phyloP scores from a whole-genome alignment of 2,329 filamentous ascomycete genomes.

The Pleomassaria siparia region DNA sequence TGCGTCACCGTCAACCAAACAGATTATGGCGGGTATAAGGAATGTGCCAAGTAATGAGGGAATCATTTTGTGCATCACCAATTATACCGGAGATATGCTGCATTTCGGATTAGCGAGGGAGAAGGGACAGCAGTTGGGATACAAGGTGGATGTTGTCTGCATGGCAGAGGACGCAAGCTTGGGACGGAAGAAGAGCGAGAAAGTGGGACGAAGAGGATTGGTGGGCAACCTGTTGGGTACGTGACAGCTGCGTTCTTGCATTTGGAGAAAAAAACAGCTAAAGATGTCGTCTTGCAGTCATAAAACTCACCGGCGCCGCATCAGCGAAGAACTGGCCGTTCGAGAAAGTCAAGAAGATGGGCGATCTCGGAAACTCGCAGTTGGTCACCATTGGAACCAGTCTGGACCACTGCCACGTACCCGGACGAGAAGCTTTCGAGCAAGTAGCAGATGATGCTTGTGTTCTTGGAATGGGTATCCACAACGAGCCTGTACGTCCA shows the following conservation, averaged over 20 bases:
- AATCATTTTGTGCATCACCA: slow-evolving; percentile 52
- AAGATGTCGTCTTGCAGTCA: slow-evolving; percentile 34
- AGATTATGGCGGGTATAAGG: slow-evolving; percentile 52
- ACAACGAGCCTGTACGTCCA: slow-evolving; percentile 51
- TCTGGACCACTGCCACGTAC: slow-evolving; percentile 57
- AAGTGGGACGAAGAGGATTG: slow-evolving; percentile 52
- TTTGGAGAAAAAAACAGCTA: slow-evolving; percentile 8
- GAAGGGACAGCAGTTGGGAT: slow-evolving; percentile 48
- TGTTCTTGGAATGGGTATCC: slow-evolving; percentile 53
- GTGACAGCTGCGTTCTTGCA: not conserved
- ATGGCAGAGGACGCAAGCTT: slow-evolving; percentile 54
- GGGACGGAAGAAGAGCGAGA: slow-evolving; percentile 51
- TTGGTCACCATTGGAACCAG: slow-evolving; percentile 55
- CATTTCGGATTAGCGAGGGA: slow-evolving; percentile 54
- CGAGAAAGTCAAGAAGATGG: slow-evolving; percentile 49
- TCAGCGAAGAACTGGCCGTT: slow-evolving; percentile 48
- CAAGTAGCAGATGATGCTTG: slow-evolving; percentile 44
- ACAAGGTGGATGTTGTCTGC: slow-evolving; percentile 50
- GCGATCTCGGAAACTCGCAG: slow-evolving; percentile 47
- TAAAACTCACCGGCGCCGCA: slow-evolving; percentile 52
- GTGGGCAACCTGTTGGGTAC: slow-evolving; percentile 53
- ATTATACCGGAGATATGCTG: slow-evolving; percentile 54
- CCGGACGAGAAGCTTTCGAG: slow-evolving; percentile 54
- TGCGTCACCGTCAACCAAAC: slow-evolving; percentile 51
- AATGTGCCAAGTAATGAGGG: slow-evolving; percentile 50